These are phyloP conservation scores for Paramecium pentaurelia DNA, from an alignment of 73 alveolate genomes.

Conservation along the genomic window DNA sequence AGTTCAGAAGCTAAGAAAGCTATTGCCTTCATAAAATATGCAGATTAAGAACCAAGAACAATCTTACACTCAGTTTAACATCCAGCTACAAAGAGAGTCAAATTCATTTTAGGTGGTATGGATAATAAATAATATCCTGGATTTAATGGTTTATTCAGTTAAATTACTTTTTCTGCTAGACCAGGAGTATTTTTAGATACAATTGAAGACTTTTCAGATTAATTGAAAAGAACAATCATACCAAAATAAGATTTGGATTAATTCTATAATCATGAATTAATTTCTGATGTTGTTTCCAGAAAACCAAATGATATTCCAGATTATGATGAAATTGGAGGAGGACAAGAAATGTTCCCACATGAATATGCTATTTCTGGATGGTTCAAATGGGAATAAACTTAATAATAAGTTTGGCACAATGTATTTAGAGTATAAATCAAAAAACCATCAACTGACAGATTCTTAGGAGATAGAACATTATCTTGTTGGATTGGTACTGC, in stretches of 20 bases:
- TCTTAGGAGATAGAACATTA: conserved; percentile 40
- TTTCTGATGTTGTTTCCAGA: neutral
- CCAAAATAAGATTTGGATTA: conserved; percentile 20
- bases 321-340: conserved; percentile 46
- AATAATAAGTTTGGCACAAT: conserved; percentile 22
- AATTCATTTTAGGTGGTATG: conserved; percentile 21
- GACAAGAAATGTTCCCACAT: conserved; percentile 12
- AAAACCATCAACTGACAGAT: conserved; percentile 39
- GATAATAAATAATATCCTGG: conserved; percentile 29
- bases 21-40: conserved; percentile 19
- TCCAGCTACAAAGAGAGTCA: neutral
- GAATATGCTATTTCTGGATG: conserved; percentile 37
- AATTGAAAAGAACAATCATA: neutral
- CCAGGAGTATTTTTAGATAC: conserved; percentile 7
- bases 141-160: neutral
- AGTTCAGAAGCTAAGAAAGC: conserved; percentile 13
- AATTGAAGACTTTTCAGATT: neutral
- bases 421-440: conserved; percentile 18
- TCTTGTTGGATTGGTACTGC: conserved; percentile 18
- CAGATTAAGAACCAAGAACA: neutral
- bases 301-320: conserved; percentile 11
- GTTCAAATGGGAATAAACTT: conserved; percentile 25
- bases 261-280: conserved; percentile 17
- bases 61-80: neutral
- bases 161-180: neutral